These are phyloP conservation scores for Pseudogymnoascus sp. DNA, from an alignment of 2,329 filamentous ascomycete species.

Conservation along the genomic window DNA sequence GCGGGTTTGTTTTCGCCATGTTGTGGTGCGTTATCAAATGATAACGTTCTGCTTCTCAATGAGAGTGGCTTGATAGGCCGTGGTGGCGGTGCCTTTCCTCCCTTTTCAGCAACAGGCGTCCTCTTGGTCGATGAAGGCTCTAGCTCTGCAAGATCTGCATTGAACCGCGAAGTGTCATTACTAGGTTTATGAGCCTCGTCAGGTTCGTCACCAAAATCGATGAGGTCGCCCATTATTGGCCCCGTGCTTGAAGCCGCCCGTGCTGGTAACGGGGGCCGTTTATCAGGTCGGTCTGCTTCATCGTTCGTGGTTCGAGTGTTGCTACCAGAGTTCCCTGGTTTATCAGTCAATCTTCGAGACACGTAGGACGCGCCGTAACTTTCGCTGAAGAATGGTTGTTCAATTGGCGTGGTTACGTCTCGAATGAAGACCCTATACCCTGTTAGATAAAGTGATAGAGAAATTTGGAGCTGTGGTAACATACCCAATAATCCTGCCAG, in stretches of 20 bases:
- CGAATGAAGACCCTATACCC: slow-evolving; percentile 66
- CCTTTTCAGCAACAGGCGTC: slow-evolving; percentile 18
- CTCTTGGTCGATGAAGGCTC: slow-evolving; percentile 27
- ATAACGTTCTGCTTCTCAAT: slow-evolving; percentile 37
- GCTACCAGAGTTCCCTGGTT: slow-evolving; percentile 12
- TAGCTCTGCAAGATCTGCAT: slow-evolving; percentile 21
- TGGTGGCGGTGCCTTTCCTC: slow-evolving; percentile 38
- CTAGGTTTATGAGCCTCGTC: slow-evolving; percentile 32
- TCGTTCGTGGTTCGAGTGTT: slow-evolving; percentile 10
- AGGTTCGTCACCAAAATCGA: slow-evolving; percentile 52
- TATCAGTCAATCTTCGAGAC: slow-evolving; percentile 16
- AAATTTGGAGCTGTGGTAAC: slow-evolving; percentile 23
- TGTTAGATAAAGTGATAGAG: neutral
- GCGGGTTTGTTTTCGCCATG: slow-evolving; percentile 34
- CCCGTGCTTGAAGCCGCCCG: slow-evolving; percentile 27
- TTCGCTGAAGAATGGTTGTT: slow-evolving; percentile 67
- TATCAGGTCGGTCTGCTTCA: slow-evolving; percentile 14
- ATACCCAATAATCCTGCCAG: slow-evolving; percentile 62
- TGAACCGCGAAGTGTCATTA: slow-evolving; percentile 23
- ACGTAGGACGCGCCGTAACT: slow-evolving; percentile 29
- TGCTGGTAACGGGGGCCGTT: slow-evolving; percentile 23
- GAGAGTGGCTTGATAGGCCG: slow-evolving; percentile 51
- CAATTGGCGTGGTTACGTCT: slow-evolving; percentile 78
- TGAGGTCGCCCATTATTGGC: slow-evolving; percentile 46
- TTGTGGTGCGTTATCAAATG: slow-evolving; percentile 28